Base-by-base conservation (phyloP, 306 rosid genomes). In the Nissolia schottii region DNA sequence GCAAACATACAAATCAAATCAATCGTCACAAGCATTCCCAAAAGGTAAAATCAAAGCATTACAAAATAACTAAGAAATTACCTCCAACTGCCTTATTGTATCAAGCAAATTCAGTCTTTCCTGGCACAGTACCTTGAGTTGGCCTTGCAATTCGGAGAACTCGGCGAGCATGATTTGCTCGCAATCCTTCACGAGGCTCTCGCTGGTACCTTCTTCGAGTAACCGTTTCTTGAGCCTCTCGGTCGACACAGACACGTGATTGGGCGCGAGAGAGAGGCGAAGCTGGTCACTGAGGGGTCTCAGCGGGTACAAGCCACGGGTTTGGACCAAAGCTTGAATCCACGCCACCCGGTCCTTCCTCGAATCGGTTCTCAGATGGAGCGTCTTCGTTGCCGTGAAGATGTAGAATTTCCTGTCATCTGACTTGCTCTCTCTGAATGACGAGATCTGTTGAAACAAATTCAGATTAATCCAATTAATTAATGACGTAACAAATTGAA, bases 321-420 rank as follows among this genome's bases (percentile, higher is more conserved):
- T 86, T 59, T 93, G 86, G 10, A 83, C 88, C 85, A 94, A 84
- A 54, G 97, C 97, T 76, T 94, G 95, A 12, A 89, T 78, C 99
- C 99, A 94, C 18, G 90, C 90, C 43, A 87, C 89, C 67, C 99
- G 85, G 59, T 94, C 99, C 27, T 70, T 86, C 86, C 83, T 94
- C 4, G 96, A 87, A 61, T 82, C 93, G 1, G 96, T 91, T 77
- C 99, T 91, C 70, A 94, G 80, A 78, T 94, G 99, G 65, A 94
- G 97, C 25, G 99, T 94, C 87, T 94, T 94, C 3, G 96, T 94
- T 34, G 99, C 95, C 10, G 97, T 91, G 60, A 89, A 91, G 73
- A 94, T 88, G 48, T 91, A 91, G 71, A 94, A 89, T 32, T 85
- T 82, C 64, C 90, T 78, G 45, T 94, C 95, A 53, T 94, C 99